Evolutionary conservation across 129 eudicot genomes (phyloP).

Genomic region (Tagetes erecta): DNA sequence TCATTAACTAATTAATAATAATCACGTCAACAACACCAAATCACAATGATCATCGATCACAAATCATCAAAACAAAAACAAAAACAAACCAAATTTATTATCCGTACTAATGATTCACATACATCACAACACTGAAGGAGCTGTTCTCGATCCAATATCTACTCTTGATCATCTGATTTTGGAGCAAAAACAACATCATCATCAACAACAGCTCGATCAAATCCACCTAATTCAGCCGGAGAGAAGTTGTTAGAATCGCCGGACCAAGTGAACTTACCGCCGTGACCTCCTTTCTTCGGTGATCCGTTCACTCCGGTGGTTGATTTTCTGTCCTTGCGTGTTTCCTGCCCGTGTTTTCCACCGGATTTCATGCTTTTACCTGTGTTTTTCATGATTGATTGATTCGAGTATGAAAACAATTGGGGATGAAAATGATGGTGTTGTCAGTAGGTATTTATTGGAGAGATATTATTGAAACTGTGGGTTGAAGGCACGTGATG

Average conservation of each 20-base stretch:
- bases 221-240: constrained; percentile 42
- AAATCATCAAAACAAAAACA: not conserved
- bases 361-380: constrained; percentile 45
- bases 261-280: constrained; percentile 93
- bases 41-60: too few relatives aligned
- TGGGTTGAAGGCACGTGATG: constrained; percentile 26
- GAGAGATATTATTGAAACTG: not conserved
- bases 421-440: not conserved
- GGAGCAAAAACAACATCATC: constrained; percentile 44
- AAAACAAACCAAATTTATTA: constrained; percentile 11
- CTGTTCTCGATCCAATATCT: not conserved
- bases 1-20: not conserved
- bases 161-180: constrained; percentile 53
- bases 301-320: constrained; percentile 63
- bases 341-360: constrained; percentile 40
- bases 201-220: constrained; percentile 30
- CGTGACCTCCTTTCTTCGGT: constrained; percentile 89
- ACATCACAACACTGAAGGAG: constrained; percentile 2
- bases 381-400: constrained; percentile 48
- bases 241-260: constrained; percentile 64
- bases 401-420: too few relatives aligned
- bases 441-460: constrained; percentile 16
- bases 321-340: constrained; percentile 66
- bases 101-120: constrained; percentile 18
- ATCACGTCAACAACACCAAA: not conserved